These are phyloP conservation scores for Solidago caesia DNA, from an alignment of 129 eudicot genomes.

Conservation along the genomic window DNA sequence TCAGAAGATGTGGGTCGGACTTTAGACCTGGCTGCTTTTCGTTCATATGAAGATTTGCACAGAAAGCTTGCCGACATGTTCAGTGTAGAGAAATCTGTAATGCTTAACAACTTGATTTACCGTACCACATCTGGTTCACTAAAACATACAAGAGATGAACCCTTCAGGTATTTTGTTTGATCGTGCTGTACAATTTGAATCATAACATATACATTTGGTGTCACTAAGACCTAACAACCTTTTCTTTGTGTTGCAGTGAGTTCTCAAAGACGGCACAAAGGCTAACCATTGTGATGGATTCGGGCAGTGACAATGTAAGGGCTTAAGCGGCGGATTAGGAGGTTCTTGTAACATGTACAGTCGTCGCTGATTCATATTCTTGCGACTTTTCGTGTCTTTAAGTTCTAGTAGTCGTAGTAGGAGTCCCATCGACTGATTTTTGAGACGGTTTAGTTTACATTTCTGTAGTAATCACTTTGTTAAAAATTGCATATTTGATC, in stretches of 20 bases:
- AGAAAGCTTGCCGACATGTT: conserved; percentile 59
- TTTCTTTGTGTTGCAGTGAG: conserved; percentile 47
- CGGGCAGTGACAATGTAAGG: conserved; percentile 51
- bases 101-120: conserved; percentile 64
- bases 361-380: conserved; percentile 31
- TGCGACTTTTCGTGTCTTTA: conserved; percentile 7
- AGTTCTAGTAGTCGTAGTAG: conserved; percentile 34
- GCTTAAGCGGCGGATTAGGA: conserved; percentile 35
- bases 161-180: conserved; percentile 54
- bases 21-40: conserved; percentile 48
- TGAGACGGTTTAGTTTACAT: conserved; percentile 23
- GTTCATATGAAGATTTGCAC: conserved; percentile 61
- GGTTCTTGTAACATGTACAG: conserved; percentile 48
- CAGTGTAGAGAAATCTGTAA: conserved; percentile 50
- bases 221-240: background rate
- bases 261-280: conserved; percentile 65
- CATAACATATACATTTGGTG: background rate
- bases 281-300: conserved; percentile 57
- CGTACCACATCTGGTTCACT: conserved; percentile 45
- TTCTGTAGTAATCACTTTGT: conserved; percentile 18
- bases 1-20: conserved; percentile 70
- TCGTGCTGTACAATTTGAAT: background rate
- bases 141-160: conserved; percentile 64
- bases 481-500: conserved; percentile 7
- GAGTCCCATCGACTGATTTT: conserved; percentile 27